Evolutionary conservation across 2,329 filamentous ascomycete species (phyloP).

Genomic region (Metarhizium robertsii): DNA sequence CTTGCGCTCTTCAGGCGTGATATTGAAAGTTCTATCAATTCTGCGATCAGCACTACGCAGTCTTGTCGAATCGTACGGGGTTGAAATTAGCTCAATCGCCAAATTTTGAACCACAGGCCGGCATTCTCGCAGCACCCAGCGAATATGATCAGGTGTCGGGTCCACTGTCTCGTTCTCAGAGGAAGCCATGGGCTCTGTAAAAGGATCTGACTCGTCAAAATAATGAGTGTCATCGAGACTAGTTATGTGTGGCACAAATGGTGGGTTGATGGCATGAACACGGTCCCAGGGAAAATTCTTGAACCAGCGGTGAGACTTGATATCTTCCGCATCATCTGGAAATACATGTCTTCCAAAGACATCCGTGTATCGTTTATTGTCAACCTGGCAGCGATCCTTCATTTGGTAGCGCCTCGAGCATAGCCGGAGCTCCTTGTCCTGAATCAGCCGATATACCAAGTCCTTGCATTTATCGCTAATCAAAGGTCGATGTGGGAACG

Average conservation of each 20-base stretch:
- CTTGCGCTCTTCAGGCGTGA: constrained; percentile 28
- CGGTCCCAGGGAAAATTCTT: constrained; percentile 67
- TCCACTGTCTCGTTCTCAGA: constrained; percentile 22
- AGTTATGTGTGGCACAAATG: constrained; percentile 68
- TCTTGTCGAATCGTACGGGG: constrained; percentile 38
- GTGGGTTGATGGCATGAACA: constrained; percentile 61
- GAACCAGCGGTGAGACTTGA: constrained; percentile 86
- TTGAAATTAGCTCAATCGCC: constrained; percentile 34
- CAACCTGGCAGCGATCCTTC: constrained; percentile 41
- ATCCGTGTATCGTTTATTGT: constrained; percentile 13
- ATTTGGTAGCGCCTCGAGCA: constrained; percentile 66
- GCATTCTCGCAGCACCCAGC: constrained; percentile 27
- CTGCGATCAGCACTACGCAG: constrained; percentile 40
- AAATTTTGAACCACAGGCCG: constrained; percentile 30
- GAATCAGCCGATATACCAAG: constrained; percentile 62
- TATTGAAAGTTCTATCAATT: constrained; percentile 29
- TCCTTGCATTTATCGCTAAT: constrained; percentile 67
- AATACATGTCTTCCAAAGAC: constrained; percentile 56
- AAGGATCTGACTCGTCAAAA: constrained; percentile 74
- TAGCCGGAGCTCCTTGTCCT: constrained; percentile 65
- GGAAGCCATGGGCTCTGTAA: constrained; percentile 53
- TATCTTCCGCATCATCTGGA: constrained; percentile 75
- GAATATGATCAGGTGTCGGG: constrained; percentile 21
- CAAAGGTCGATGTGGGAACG: constrained; percentile 57
- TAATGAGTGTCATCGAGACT: constrained; percentile 71